Evolutionary conservation across 1,284 basidiomycete species (phyloP).

Genomic region (Cerioporus squamosus): DNA sequence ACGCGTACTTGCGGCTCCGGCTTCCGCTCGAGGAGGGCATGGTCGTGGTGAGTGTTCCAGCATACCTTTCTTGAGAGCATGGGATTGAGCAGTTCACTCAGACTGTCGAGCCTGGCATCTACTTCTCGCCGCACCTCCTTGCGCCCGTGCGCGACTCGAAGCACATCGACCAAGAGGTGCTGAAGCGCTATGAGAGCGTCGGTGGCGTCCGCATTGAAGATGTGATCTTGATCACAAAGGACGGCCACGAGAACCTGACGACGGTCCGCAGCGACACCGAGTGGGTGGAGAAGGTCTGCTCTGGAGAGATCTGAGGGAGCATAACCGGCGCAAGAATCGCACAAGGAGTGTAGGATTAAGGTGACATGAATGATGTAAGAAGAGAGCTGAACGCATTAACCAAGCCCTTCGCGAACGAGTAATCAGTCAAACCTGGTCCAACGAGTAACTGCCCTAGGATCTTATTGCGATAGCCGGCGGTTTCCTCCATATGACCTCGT

Average conservation of each 20-base stretch:
- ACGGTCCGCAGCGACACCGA: constrained; percentile 77
- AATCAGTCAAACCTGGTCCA: no score
- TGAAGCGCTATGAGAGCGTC: constrained; percentile 76
- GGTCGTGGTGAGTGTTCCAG: constrained; percentile 68
- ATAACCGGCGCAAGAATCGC: neutral
- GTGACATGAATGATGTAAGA: no score
- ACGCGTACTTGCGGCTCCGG: constrained; percentile 78
- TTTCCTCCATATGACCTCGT: no score
- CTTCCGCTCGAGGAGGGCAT: constrained; percentile 75
- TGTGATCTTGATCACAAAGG: constrained; percentile 74
- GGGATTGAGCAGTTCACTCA: constrained; percentile 2
- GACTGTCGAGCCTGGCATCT: constrained; percentile 84
- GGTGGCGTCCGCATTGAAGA: constrained; percentile 93
- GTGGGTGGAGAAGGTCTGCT: constrained; percentile 81
- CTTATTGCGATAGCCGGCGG: no score
- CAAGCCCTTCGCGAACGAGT: no score
- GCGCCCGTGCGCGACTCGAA: constrained; percentile 68
- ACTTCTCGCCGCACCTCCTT: constrained; percentile 83
- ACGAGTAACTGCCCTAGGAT: no score
- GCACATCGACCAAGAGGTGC: constrained; percentile 72
- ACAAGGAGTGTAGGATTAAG: neutral
- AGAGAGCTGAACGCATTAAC: no score
- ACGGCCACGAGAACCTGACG: constrained; percentile 78
- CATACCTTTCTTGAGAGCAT: neutral
- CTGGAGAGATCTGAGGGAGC: constrained; percentile 50